These are phyloP conservation scores for Fusarium devonianum DNA, from an alignment of 2,329 filamentous ascomycete genomes.

Conservation along the genomic window DNA sequence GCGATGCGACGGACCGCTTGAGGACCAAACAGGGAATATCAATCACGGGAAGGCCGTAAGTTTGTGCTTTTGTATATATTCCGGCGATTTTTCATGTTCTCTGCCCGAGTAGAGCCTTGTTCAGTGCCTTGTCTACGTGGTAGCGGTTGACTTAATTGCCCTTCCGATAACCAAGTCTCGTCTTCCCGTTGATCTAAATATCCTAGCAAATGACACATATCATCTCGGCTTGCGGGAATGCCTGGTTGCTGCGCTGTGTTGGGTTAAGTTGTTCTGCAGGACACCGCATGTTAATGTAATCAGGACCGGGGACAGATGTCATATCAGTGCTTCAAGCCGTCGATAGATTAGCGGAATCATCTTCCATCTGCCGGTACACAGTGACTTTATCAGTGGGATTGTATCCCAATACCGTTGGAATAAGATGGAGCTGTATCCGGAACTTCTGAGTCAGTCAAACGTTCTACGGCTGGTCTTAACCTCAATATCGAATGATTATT, in stretches of 20 bases:
- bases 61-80: background rate
- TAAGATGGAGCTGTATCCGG: background rate
- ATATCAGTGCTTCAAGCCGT: constrained; percentile 9
- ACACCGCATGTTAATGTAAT: background rate
- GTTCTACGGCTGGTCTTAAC: constrained; percentile 21
- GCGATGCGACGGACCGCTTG: constrained; percentile 10
- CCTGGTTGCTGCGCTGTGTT: too few relatives aligned
- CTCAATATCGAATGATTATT: background rate
- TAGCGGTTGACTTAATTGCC: constrained; percentile 3
- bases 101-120: too few relatives aligned
- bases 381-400: too few relatives aligned
- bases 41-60: background rate
- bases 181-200: constrained; percentile 17
- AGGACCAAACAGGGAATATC: constrained; percentile 6
- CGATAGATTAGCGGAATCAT: too few relatives aligned
- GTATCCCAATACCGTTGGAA: too few relatives aligned
- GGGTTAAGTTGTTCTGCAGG: background rate
- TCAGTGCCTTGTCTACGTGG: too few relatives aligned
- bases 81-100: too few relatives aligned
- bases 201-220: background rate
- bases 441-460: constrained; percentile 15
- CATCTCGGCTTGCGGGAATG: constrained; percentile 7
- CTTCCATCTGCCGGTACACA: too few relatives aligned
- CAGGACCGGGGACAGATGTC: background rate
- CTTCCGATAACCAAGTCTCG: constrained; percentile 24